Evolutionary conservation across 1,284 basidiomycete species (phyloP).

Genomic region (Irpex lacteus): DNA sequence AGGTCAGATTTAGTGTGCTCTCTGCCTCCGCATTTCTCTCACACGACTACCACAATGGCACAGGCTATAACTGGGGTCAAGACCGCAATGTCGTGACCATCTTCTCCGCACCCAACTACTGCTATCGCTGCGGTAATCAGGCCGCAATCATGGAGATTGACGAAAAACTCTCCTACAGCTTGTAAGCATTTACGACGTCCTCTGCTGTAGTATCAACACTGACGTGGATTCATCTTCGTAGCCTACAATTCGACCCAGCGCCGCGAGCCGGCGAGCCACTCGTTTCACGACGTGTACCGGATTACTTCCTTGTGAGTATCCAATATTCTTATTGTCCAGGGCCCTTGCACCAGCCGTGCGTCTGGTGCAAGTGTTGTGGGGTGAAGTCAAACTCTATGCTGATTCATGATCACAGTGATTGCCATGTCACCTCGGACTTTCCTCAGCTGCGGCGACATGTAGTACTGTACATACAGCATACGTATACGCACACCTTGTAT

Average conservation of each 20-base stretch:
- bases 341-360: neutral
- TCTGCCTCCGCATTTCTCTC: neutral
- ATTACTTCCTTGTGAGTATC: constrained; percentile 84
- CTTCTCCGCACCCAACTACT: constrained; percentile 99
- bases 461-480: constrained; percentile 32
- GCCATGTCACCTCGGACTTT: constrained; percentile 19
- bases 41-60: constrained; percentile 8
- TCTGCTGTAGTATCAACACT: constrained; percentile 5
- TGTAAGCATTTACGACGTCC: constrained; percentile 48
- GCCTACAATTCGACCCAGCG: constrained; percentile 99
- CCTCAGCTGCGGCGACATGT: constrained; percentile 19
- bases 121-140: constrained; percentile 99
- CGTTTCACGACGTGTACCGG: constrained; percentile 96
- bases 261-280: constrained; percentile 97
- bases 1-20: constrained; percentile 48
- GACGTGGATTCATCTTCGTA: constrained; percentile 30
- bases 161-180: constrained; percentile 95
- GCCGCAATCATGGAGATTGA: constrained; percentile 99
- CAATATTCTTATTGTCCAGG: neutral
- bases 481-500: constrained; percentile 28
- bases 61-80: constrained; percentile 95
- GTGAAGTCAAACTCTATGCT: neutral
- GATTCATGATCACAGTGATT: constrained; percentile 20
- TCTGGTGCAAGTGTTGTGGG: neutral
- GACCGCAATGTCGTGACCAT: constrained; percentile 99